Evolutionary conservation across 2,329 filamentous ascomycete genomes (phyloP).

Genomic region (Trichophaea hybrida): DNA sequence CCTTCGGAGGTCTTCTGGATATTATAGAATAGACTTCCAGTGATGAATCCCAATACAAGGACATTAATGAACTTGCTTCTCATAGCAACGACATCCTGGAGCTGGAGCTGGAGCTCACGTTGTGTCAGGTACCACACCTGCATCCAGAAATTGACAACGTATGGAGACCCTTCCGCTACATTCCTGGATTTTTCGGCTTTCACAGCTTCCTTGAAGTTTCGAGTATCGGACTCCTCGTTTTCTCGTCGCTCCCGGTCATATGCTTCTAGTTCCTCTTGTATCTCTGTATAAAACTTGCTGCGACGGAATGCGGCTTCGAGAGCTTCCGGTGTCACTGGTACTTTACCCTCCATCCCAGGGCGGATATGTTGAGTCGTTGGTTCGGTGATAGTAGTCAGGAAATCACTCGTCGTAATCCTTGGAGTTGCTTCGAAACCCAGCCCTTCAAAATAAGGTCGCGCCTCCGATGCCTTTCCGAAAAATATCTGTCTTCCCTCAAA

Average conservation of each 20-base stretch:
- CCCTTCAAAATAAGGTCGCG: conserved; percentile 50
- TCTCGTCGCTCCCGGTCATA: conserved; percentile 46
- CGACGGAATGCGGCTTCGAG: conserved; percentile 52
- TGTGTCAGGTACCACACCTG: conserved; percentile 48
- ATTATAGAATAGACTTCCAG: conserved; percentile 66
- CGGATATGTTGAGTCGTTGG: conserved; percentile 55
- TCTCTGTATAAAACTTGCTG: conserved; percentile 46
- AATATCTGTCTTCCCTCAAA: conserved; percentile 57
- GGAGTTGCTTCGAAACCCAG: conserved; percentile 46
- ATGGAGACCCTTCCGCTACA: conserved; percentile 54
- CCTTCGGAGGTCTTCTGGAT: conserved; percentile 45
- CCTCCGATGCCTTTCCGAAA: conserved; percentile 47
- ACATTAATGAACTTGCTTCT: conserved; percentile 71
- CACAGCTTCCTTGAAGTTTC: conserved; percentile 51
- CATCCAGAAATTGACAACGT: conserved; percentile 58
- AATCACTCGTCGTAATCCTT: conserved; percentile 58
- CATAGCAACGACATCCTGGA: conserved; percentile 58
- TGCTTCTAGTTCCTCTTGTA: conserved; percentile 46
- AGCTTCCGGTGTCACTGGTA: conserved; percentile 55
- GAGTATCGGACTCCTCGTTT: conserved; percentile 46
- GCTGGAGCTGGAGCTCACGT: conserved; percentile 65
- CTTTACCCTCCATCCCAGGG: conserved; percentile 47
- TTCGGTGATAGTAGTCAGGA: conserved; percentile 62
- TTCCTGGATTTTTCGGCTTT: conserved; percentile 53
- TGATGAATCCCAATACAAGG: conserved; percentile 57